Evolutionary conservation across 257 asterid genomes (phyloP), one percentile per base, ranked within the genome.

Genomic region (Vinca minor): DNA sequence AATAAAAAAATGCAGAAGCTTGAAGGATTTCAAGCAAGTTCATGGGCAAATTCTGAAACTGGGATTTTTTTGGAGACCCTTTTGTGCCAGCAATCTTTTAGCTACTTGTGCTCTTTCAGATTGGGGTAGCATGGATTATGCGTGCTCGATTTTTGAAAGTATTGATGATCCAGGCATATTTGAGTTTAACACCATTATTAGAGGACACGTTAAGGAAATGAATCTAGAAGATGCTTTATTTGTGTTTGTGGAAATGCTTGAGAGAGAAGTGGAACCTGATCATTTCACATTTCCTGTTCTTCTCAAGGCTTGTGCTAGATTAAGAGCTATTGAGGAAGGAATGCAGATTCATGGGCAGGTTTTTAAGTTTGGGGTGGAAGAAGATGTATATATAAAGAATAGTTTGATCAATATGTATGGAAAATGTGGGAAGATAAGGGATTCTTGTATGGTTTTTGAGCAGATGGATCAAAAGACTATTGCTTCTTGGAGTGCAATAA

Each of bases 401-500:
- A 79, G 92, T 60, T 76, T 88, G 84, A 86, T 86, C 79, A 88
- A 71, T 48, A 71, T 86, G 85, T 86, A 91, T 63, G 98, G 96
- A 12, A 91, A 88, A 56, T 86, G 87, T 31, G 84, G 94, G 12
- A 62, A 59, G 1, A 62, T 76, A 44, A 73, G 50, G 64, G 48
- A 26, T 63, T 80, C 88, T 26, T 72, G 77, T 52, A 18, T 62
- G 12, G 83, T 84, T 47, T 88, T 91, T 47, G 74, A 75, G 50
- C 76, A 67, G 64, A 84, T 84, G 81, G 85, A 72, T 48, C 73
- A 59, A 63, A 90, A 74, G 73, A 81, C 85, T 4, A 62, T 80
- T 12, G 95, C 92, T 81, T 86, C 98, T 59, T 91, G 98, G 96
- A 91, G 96, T 75, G 84, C 98, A 26, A 38, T 91, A 1, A 77